Base-by-base conservation (phyloP, 1,284 basidiomycete genomes). In the Puccinia horiana region DNA sequence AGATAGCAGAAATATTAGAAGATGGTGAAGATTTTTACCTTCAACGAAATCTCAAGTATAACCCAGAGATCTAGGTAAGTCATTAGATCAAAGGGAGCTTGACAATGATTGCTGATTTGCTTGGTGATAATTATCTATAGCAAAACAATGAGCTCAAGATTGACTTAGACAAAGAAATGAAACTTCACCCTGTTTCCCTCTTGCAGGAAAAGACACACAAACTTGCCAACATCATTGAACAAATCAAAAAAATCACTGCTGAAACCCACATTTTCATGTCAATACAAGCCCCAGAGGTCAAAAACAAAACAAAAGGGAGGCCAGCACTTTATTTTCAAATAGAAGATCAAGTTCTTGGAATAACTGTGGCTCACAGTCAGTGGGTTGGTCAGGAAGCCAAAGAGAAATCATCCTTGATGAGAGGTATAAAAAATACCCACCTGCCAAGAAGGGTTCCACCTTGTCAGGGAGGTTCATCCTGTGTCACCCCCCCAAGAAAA, bases 261-360 rank as follows among this genome's bases (percentile, higher is more conserved):
- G 61, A 26, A 32, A 35, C 61, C 26, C 61, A 65, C 26, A 32
- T n/a, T 14, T 11, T 26, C 29, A 6, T 65, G 6, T 3, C 35
- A 11, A 20, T 65, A 18, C 61, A 29, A 26, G 3, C 61, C 61
- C 61, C 61, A 8, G 12, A 26, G 8, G 61, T 65, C 29, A 65
- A 65, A 37, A 65, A 29, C 5, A 65, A 65, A 32, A 65, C 61
- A 32, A 65, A 65, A 65, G 61, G 61, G 3, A 65, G 61, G n/a
- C n/a, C n/a, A n/a, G n/a, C n/a, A n/a, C n/a, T n/a, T n/a, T n/a
- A n/a, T n/a, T n/a, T n/a, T n/a, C n/a, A n/a, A n/a, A n/a, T n/a
- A n/a, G n/a, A n/a, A n/a, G n/a, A n/a, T n/a, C n/a, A n/a, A n/a
- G n/a, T n/a, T n/a, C n/a, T n/a, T n/a, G n/a, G n/a, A n/a, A n/a